phyloP scores from a whole-genome alignment of 2,329 filamentous ascomycete genomes.

The Venturia nashicola region DNA sequence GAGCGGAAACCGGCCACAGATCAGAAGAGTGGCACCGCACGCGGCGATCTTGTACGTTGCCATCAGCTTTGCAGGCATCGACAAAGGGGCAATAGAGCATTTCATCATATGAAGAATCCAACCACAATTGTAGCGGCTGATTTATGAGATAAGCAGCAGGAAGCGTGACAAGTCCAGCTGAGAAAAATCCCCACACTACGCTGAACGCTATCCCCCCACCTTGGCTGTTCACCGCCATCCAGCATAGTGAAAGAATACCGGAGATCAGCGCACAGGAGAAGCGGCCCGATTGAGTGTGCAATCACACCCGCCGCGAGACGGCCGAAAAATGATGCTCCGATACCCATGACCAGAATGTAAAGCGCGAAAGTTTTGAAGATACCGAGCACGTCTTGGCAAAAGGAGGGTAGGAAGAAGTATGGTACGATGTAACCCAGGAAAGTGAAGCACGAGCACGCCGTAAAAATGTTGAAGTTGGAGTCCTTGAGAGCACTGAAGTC shows the following conservation, averaged over 20 bases:
- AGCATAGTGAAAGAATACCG: slow-evolving; percentile 19
- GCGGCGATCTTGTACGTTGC: slow-evolving; percentile 69
- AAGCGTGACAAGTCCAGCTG: slow-evolving; percentile 24
- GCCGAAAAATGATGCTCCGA: slow-evolving; percentile 24
- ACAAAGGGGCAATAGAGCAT: slow-evolving; percentile 56
- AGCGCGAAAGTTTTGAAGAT: slow-evolving; percentile 17
- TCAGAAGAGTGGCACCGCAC: too few species aligned
- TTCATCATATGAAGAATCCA: neutral
- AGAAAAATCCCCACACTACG: slow-evolving; percentile 26
- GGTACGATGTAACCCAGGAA: slow-evolving; percentile 26
- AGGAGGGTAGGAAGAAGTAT: slow-evolving; percentile 26
- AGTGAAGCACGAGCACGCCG: slow-evolving; percentile 20
- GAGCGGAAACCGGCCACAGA: slow-evolving; percentile 54
- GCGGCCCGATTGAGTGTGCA: slow-evolving; percentile 21
- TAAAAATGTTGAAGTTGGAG: slow-evolving; percentile 22
- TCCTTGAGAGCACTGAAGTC: slow-evolving; percentile 22
- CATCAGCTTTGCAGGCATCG: slow-evolving; percentile 56
- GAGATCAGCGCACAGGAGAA: slow-evolving; percentile 19
- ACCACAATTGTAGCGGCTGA: too few species aligned
- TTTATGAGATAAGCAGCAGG: too few species aligned
- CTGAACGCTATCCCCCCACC: slow-evolving; percentile 21
- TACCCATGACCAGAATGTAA: slow-evolving; percentile 17
- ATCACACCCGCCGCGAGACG: slow-evolving; percentile 18
- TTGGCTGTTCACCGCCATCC: slow-evolving; percentile 21
- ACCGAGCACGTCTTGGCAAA: slow-evolving; percentile 19